Base-by-base conservation (phyloP, 2,329 filamentous ascomycete genomes). In the Myriosclerotinia scirpicola region DNA sequence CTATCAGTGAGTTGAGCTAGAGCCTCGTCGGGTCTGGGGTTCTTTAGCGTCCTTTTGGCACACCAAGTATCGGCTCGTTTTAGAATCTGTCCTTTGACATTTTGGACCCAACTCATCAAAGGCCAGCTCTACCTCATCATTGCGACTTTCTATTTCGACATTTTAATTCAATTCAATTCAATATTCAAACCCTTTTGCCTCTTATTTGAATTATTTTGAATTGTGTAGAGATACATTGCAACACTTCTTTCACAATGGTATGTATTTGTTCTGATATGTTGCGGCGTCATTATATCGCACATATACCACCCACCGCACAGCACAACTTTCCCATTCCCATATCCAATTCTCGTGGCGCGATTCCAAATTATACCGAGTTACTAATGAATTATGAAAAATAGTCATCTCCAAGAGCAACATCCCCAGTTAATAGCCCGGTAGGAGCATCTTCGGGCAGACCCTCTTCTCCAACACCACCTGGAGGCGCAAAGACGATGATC, bases 401-500 rank as follows among this genome's bases (percentile, higher is more conserved):
- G 76, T 77, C 76, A 66, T 77, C 76, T 46, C 75, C 76, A 71
- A 72, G 75, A 67, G 64, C 86, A 66, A 82, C 85, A 62, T 89
- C 88, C 59, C 87, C 87, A 68, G 80, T 79, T 70, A 83, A 82
- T 76, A 81, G 82, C 70, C 77, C 80, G 71, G 75, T 76, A 63
- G 79, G 79, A 70, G 78, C 79, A 70, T 78, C 81, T 71, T 81
- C 83, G 68, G 83, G 84, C 72, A 92, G 94, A 71, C 89, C 92
- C 66, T 90, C 91, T 40, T 97, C 94, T 60, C 93, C 94, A 69
- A 89, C 92, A 75, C 90, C 93, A 70, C 95, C 95, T 36, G 95
- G 95, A 72, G 95, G 95, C 74, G 93, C 95, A 76, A 93, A 95
- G 79, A 96, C 94, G 73, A 94, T 93, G 69, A 96, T 99, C 81